These are phyloP conservation scores for Lycium barbarum DNA, from an alignment of 257 asterid genomes.

Conservation along the genomic window DNA sequence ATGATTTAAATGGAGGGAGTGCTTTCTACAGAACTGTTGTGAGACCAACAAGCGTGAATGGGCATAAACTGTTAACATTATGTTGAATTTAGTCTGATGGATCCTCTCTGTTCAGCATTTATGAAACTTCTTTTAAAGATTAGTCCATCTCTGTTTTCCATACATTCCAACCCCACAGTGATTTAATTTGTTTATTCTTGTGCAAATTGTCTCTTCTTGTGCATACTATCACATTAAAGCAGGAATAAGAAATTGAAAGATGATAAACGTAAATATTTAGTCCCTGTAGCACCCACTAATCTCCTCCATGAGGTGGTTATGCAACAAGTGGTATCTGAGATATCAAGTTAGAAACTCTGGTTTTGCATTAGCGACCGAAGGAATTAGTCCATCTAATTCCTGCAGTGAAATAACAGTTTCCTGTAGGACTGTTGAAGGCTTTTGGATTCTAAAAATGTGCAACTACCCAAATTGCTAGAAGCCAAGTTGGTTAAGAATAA, in stretches of 20 bases:
- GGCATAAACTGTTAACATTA: neutral
- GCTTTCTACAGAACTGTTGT: neutral
- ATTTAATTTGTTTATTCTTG: neutral
- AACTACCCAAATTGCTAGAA: neutral
- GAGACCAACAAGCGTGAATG: neutral
- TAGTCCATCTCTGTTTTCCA: neutral
- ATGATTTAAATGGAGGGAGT: constrained; percentile 14
- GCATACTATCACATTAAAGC: neutral
- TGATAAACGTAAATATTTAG: neutral
- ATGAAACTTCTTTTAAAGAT: neutral
- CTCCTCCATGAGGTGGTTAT: neutral
- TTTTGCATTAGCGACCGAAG: neutral
- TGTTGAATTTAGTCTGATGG: neutral
- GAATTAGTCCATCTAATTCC: no score
- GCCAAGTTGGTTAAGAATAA: neutral
- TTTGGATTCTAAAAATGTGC: neutral
- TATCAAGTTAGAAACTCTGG: neutral
- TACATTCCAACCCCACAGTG: neutral
- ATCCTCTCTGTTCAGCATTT: neutral
- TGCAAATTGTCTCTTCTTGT: neutral
- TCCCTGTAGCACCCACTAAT: neutral
- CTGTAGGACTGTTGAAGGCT: neutral
- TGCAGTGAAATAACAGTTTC: neutral
- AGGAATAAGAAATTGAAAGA: neutral
- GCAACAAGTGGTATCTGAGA: neutral